Evolutionary conservation across 306 rosid genomes (phyloP).

Genomic region (Castanospermum australe): DNA sequence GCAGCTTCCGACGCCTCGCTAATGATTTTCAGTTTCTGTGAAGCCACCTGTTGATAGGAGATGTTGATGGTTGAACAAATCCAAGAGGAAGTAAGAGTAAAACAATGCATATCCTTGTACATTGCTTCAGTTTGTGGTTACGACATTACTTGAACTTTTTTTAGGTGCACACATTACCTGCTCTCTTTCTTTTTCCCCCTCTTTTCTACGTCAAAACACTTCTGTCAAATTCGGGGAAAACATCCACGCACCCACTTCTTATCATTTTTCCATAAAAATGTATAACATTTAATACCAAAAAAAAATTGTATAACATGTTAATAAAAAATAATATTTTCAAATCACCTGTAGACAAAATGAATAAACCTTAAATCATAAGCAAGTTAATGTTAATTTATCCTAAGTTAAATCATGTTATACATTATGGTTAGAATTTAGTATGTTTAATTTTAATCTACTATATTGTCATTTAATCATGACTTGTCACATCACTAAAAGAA

Average conservation of each 20-base stretch:
- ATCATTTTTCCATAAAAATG: background rate
- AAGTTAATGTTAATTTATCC: too few relatives aligned
- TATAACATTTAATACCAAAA: too few relatives aligned
- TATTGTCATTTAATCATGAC: too few relatives aligned
- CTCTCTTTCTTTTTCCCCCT: background rate
- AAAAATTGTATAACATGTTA: too few relatives aligned
- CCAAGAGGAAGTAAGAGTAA: background rate
- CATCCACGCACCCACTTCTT: too few relatives aligned
- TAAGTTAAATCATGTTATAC: too few relatives aligned
- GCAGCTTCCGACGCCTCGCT: conserved; percentile 58
- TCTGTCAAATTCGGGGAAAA: background rate
- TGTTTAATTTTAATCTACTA: too few relatives aligned
- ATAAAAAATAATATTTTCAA: too few relatives aligned
- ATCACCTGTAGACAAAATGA: too few relatives aligned
- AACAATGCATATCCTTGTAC: conserved; percentile 7
- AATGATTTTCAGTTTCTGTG: conserved; percentile 48
- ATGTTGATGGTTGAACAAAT: background rate
- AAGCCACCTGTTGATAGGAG: conserved; percentile 26
- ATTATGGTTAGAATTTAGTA: too few relatives aligned
- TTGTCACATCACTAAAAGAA: too few relatives aligned
- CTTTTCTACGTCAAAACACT: background rate
- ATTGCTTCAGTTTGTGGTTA: conserved; percentile 31
- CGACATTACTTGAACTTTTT: conserved; percentile 23
- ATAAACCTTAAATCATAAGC: too few relatives aligned
- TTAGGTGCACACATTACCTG: background rate